Conservation (phyloP, 345 rosid species). For the Populus euphratica region DNA sequence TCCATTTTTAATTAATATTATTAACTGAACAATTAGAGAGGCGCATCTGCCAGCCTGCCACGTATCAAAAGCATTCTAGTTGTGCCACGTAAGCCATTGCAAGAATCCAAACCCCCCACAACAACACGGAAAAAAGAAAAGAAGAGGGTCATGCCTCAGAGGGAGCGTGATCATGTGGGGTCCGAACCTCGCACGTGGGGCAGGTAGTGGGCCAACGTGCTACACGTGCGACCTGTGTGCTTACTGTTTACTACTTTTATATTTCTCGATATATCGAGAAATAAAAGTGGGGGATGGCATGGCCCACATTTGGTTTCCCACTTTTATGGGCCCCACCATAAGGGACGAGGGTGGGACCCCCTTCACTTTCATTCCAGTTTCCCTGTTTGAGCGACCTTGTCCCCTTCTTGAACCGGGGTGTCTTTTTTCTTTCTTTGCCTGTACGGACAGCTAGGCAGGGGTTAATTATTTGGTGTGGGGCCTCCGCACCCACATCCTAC, state of each 20-base stretch:
- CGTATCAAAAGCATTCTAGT: slow-evolving; percentile 6
- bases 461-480: slow-evolving; percentile 30
- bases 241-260: background rate
- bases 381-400: slow-evolving; percentile 30
- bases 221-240: slow-evolving; percentile 18
- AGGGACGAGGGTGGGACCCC: slow-evolving; percentile 30
- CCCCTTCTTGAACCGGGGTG: slow-evolving; percentile 3
- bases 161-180: slow-evolving; percentile 8
- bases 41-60: slow-evolving; percentile 27
- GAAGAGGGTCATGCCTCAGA: background rate
- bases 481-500: background rate
- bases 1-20: background rate
- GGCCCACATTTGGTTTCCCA: slow-evolving; percentile 1
- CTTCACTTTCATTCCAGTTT: slow-evolving; percentile 32
- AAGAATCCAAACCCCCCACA: background rate
- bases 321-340: slow-evolving; percentile 13
- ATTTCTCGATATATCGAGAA: background rate
- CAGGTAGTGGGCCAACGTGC: background rate
- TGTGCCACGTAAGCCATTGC: slow-evolving; percentile 19
- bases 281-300: background rate
- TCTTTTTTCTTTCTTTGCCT: background rate
- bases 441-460: slow-evolving; percentile 57
- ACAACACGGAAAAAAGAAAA: background rate
- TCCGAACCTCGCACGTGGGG: background rate
- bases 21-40: slow-evolving; percentile 9